Conservation (phyloP, 345 rosid genomes). For the Citrus mangshanensis region DNA sequence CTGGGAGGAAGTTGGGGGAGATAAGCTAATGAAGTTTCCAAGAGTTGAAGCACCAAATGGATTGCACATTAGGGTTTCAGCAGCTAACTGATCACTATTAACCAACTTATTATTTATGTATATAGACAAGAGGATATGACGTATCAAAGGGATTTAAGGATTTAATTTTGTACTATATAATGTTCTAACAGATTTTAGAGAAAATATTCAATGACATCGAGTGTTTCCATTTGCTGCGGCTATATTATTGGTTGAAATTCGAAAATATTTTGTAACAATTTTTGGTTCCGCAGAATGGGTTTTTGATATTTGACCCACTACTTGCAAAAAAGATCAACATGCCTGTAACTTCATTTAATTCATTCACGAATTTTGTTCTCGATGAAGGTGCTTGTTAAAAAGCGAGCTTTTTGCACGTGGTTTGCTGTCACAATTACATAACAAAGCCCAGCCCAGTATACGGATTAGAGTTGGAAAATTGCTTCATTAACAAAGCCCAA, state of each 20-base stretch:
- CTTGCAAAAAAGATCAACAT: not conserved
- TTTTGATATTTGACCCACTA: not conserved
- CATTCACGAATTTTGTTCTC: not conserved
- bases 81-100: conserved; percentile 35
- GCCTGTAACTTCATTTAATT: not conserved
- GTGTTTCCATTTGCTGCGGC: conserved; percentile 8
- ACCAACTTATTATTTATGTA: not conserved
- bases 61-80: conserved; percentile 59
- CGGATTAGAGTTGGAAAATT: no score
- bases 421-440: no score
- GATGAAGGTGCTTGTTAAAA: no score
- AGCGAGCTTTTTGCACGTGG: no score
- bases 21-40: conserved; percentile 70
- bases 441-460: no score
- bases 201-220: conserved; percentile 6
- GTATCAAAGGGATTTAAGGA: not conserved
- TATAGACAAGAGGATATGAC: conserved; percentile 23
- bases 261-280: not conserved
- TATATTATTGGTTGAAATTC: not conserved
- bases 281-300: not conserved
- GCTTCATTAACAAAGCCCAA: no score
- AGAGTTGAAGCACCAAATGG: conserved; percentile 97
- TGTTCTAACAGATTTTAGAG: conserved; percentile 23
- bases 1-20: conserved; percentile 86
- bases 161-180: conserved; percentile 8